These are phyloP conservation scores for Monosiga brevicollis DNA, from an alignment of 78 protist genomes.

Conservation along the genomic window DNA sequence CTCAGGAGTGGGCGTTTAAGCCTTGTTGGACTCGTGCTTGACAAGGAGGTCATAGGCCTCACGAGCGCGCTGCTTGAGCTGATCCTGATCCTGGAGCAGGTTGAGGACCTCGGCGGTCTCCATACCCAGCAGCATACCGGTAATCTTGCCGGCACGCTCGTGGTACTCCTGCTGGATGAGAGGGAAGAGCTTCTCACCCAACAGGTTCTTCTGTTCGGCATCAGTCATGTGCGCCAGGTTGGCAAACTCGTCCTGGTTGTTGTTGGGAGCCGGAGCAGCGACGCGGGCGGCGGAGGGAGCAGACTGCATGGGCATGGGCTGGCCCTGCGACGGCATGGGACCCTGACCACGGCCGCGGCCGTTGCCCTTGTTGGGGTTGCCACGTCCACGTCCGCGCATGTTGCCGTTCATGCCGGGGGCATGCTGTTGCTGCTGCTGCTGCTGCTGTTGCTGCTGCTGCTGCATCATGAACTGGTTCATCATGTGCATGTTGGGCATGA, in stretches of 20 bases:
- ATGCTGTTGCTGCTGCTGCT: neutral
- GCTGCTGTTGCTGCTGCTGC: neutral
- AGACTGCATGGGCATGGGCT: neutral
- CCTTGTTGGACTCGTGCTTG: too few species aligned
- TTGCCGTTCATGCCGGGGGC: neutral
- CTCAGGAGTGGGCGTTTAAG: too few species aligned
- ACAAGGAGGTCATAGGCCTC: too few species aligned
- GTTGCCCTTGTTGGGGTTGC: neutral
- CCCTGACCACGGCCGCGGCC: neutral
- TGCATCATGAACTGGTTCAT: too few species aligned
- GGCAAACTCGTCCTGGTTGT: constrained; percentile 14
- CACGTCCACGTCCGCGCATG: neutral
- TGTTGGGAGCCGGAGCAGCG: neutral
- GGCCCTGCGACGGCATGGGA: neutral
- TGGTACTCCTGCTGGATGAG: constrained; percentile 38
- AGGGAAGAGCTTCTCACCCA: constrained; percentile 83
- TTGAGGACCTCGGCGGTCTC: constrained; percentile 68
- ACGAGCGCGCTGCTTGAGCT: too few species aligned
- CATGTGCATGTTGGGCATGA: too few species aligned
- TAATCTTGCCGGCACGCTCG: constrained; percentile 73
- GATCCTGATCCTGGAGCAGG: constrained; percentile 52
- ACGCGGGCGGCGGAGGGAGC: neutral
- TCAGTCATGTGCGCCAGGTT: neutral
- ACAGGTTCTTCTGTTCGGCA: constrained; percentile 45
- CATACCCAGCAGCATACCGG: constrained; percentile 88